These are phyloP conservation scores for Agrostemma githago DNA, from an alignment of 148 eudicot species.

Conservation along the genomic window DNA sequence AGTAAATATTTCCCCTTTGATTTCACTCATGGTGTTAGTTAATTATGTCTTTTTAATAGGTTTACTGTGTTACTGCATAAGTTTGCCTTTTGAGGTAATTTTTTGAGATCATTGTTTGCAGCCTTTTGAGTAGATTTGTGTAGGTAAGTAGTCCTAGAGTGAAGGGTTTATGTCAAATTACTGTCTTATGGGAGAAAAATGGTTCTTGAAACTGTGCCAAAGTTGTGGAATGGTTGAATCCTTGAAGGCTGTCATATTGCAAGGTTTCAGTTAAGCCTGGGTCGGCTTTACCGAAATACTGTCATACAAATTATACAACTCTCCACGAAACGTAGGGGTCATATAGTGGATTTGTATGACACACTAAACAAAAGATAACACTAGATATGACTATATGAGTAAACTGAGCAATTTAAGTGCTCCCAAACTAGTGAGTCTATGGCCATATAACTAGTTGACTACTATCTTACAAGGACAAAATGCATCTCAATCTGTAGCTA, in stretches of 20 bases:
- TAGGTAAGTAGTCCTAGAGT: background rate
- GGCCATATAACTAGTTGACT: too few species aligned
- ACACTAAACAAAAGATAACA: background rate
- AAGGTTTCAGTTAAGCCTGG: background rate
- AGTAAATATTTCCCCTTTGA: background rate
- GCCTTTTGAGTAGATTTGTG: background rate
- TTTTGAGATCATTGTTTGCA: background rate
- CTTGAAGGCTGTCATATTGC: background rate
- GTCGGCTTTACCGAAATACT: background rate
- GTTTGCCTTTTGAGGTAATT: background rate
- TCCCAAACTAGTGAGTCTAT: too few species aligned
- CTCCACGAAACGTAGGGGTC: too few species aligned
- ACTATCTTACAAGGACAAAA: too few species aligned
- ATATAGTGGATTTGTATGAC: too few species aligned
- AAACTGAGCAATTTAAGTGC: too few species aligned
- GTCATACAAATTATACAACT: too few species aligned
- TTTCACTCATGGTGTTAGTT: background rate
- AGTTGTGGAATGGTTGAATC: too few species aligned
- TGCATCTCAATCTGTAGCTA: too few species aligned
- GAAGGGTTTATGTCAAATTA: background rate
- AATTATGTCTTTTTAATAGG: background rate
- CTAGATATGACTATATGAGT: background rate
- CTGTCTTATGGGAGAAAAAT: background rate
- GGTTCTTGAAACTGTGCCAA: background rate
- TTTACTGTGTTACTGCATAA: background rate